Evolutionary conservation across 2,329 filamentous ascomycete genomes (phyloP), one percentile per base, ranked within the genome.

Genomic region (Celoporthe dispersa): DNA sequence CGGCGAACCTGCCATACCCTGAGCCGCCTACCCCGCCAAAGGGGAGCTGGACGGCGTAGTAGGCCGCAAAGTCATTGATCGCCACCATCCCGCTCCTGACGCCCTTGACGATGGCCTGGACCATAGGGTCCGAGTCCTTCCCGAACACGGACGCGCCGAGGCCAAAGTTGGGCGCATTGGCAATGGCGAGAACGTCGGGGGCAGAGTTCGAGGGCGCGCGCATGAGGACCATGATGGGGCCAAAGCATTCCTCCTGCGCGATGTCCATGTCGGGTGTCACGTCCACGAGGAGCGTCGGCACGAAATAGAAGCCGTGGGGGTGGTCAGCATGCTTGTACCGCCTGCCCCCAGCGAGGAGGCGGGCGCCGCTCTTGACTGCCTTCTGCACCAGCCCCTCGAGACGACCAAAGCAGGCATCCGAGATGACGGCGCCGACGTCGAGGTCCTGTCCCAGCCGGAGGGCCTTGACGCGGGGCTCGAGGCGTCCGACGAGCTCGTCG

Each of bases 1-100:
- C 96, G 0, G 94, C 95, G 81, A 99, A 99, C 2, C 95, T 87
- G 1, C 96, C 96, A 79, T 98, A 98, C 0, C 93, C 96, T 33
- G 92, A 97, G 0, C 94, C 95, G 70, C 88, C 90, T n/a, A 93
- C 90, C 67, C 94, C 96, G 51, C 96, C 96, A 80, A 99, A 99
- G 0, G 96, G 96, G 53, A 99, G 83, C 81, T 97, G 94, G 9
- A 97, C 94, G 66, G 95, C 94, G 78, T 99, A 99, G 80, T 90
- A 98, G 37, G 90, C 91, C 28, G 91, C 96, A 77, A 99, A 99
- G 82, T 99, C 96, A 79, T 99, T 99, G 75, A 99, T 88, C 33
- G 94, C 90, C 0, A 98, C 93, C 92, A 97, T 98, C 60, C 96
- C 96, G 0, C 92, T 90, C 72, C 91, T 88, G 66, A 98, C 85